Evolutionary conservation across 1,139 yeast genomes (phyloP), one percentile per base, ranked within the genome.

Genomic region (Wickerhamomyces sp.): DNA sequence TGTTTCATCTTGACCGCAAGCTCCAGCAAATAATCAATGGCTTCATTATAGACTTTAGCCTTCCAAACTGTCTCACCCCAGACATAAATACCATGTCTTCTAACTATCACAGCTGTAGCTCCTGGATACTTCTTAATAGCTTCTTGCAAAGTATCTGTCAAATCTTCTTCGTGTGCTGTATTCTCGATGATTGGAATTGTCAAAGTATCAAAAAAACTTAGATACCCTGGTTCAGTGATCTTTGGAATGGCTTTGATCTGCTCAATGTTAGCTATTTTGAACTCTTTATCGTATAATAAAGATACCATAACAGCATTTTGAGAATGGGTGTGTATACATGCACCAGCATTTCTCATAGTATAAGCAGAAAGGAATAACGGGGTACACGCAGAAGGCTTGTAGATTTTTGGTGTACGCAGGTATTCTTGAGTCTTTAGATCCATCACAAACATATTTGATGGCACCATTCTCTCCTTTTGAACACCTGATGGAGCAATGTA

Each of bases 1-100:
- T 68, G 71, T 50, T 74, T 74, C 95, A 89, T 86, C 58, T 84
- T 84, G 30, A 89, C 76, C 1, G 94, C 96, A 53, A 89, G 63
- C 52, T 87, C 96, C 55, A 92, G 67, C 51, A 92, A 65, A 59
- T 90, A 90, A 58, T 90, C 97, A 49, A 90, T 78, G 26, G 97
- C 95, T 62, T 92, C 97, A 59, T 89, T 88, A 60, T 85, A 83
- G 15, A 90, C 78, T 65, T 90, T 90, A 37, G 97, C 96, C 62
- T 89, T 88, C 87, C 95, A 85, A 12, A 88, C 87, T 20, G 76
- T 79, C 52, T 85, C 89, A 19, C 97, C 97, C 97, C 97, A 90
- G 14, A 89, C 96, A 57, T 83, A 90, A 31, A 90, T 82, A 1
- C 98, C 98, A 56, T 90, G 98, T 58, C 96, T 73, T 61, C 96